Evolutionary conservation across 2,329 filamentous ascomycete species (phyloP), one percentile per base, ranked within the genome.

Genomic region (Penicillium polonicum): DNA sequence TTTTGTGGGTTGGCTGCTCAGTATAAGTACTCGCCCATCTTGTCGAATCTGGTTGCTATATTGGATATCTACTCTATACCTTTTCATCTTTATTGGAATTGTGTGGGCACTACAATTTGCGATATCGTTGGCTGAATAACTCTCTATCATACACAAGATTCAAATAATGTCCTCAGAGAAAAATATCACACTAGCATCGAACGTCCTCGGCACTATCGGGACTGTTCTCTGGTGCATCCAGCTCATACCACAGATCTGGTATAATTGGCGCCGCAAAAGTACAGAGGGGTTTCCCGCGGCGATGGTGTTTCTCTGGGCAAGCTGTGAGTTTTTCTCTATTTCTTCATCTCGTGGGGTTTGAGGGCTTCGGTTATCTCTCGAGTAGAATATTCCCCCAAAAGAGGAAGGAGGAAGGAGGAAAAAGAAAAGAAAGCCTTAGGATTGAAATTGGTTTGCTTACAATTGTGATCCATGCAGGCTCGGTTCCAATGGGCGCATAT

Each of bases 221-320:
- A 76, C 74, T 2, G 69, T 76, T 12, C 66, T 76, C 39, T 77
- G 75, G 74, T 76, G 74, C 52, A 64, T 76, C 53, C 67, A 78
- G 60, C 58, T 76, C 39, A 62, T 76, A 17, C 70, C 71, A 13
- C 76, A 79, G 63, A 86, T 88, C 74, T 86, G 82, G 82, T 79
- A 83, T 58, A 88, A 86, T 68, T 87, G 83, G 80, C 76, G 78
- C 21, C 79, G 75, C 13, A 87, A 88, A 67, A 80, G 79, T 59
- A 87, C 85, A 0, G 84, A 87, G 39, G 85, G 85, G 2, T 72
- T 88, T 2, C 85, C 85, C 0, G 79, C 78, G 0, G 65, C 72
- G 21, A 88, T 88, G 85, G 82, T 87, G 76, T 82, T 87, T 60
- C 70, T 87, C 1, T 88, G 85, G 85, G 84, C 82, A n/a, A 67